Conservation (phyloP, 2,329 filamentous ascomycete genomes). For the Boeremia exigua region DNA sequence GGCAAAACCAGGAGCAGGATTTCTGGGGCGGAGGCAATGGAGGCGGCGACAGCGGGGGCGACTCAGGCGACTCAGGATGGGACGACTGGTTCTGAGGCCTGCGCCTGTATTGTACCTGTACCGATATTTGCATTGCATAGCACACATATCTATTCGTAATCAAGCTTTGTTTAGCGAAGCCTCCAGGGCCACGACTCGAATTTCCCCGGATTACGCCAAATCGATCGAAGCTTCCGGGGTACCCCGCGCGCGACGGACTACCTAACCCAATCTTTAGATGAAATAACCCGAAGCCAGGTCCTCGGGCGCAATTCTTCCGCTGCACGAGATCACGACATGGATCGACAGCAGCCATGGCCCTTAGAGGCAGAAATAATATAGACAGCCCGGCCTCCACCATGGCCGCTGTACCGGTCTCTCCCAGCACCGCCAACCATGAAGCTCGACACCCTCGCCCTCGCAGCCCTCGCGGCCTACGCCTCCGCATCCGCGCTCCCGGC, state of each 20-base stretch:
- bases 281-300: conserved; percentile 1
- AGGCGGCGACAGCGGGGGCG: conserved; percentile 34
- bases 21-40: conserved; percentile 38
- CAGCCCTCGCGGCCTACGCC: conserved; percentile 1
- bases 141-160: background rate
- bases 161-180: conserved; percentile 1
- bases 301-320: conserved; percentile 28
- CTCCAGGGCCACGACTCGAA: background rate
- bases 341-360: conserved; percentile 2
- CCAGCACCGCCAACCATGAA: conserved; percentile 15
- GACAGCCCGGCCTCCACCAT: background rate
- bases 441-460: background rate
- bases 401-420: background rate
- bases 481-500: conserved; percentile 5
- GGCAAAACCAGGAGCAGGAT: conserved; percentile 29
- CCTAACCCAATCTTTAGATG: background rate
- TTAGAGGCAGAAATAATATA: no score
- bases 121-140: conserved; percentile 1
- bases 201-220: background rate
- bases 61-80: conserved; percentile 33
- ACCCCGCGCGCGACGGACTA: conserved; percentile 8
- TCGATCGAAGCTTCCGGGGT: background rate
- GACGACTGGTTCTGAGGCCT: conserved; percentile 31
- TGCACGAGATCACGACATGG: background rate
- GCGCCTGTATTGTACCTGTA: conserved; percentile 3